Conservation (phyloP, 805 yeast species). For the Cyberlindnera veronae region DNA sequence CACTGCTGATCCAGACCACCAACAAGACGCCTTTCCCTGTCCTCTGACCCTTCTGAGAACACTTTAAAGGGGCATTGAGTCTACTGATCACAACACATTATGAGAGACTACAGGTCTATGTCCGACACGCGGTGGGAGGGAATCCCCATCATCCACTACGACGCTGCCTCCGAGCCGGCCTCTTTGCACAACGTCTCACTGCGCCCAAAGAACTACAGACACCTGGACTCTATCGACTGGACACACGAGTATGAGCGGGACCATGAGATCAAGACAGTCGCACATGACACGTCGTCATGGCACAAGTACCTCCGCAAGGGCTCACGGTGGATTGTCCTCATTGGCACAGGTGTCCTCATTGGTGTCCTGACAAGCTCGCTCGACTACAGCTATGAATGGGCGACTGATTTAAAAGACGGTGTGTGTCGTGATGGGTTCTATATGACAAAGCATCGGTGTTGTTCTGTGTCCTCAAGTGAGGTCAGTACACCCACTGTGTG, state of each 20-base stretch:
- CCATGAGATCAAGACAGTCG: conserved; percentile 6
- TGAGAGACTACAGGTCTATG: conserved; percentile 4
- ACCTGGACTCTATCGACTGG: conserved; percentile 52
- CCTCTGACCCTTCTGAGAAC: background rate
- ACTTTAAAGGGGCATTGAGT: background rate
- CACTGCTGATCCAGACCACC: background rate
- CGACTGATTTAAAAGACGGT: conserved; percentile 53
- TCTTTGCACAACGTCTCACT: conserved; percentile 4
- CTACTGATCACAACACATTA: background rate
- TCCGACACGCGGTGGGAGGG: conserved; percentile 16
- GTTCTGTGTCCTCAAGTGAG: conserved; percentile 18
- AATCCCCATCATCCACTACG: conserved; percentile 17
- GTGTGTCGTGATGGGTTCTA: conserved; percentile 37
- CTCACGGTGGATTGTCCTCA: conserved; percentile 45
- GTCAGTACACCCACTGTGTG: conserved; percentile 20
- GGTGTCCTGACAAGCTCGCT: conserved; percentile 48
- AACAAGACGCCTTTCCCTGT: background rate
- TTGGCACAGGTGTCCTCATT: conserved; percentile 41
- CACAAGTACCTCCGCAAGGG: conserved; percentile 11
- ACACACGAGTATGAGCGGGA: conserved; percentile 37
- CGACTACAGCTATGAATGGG: conserved; percentile 46
- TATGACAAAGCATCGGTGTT: conserved; percentile 29
- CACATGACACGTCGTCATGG: conserved; percentile 5
- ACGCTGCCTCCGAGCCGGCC: background rate
- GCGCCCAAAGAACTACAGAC: conserved; percentile 30